Percentiles rank a stretch among this genome's conserved stretches.
Evolutionary conservation across 306 rosid genomes (phyloP).

Genomic region (Quercus suber): DNA sequence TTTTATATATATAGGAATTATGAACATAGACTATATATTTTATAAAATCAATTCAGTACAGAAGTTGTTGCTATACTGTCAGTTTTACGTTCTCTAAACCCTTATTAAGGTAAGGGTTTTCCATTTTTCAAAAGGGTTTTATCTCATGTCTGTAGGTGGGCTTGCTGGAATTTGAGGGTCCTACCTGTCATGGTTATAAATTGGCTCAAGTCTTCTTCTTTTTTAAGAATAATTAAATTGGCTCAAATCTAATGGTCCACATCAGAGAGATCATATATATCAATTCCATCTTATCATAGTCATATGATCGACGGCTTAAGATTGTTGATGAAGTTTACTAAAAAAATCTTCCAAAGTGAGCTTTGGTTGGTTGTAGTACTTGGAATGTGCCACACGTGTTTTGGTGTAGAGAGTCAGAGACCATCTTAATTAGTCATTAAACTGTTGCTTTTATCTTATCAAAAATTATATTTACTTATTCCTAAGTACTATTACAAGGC

Average conservation of each 20-base stretch:
- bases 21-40: not conserved
- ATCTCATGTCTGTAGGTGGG: slow-evolving; percentile 21
- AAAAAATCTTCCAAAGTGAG: not conserved
- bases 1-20: slow-evolving; percentile 24
- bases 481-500: too few relatives aligned
- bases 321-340: slow-evolving; percentile 15
- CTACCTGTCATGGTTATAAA: slow-evolving; percentile 40
- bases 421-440: too few relatives aligned
- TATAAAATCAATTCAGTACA: not conserved
- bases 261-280: slow-evolving; percentile 34
- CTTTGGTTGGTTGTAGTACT: not conserved
- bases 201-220: slow-evolving; percentile 31
- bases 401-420: too few relatives aligned
- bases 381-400: not conserved
- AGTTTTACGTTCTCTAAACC: slow-evolving; percentile 24
- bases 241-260: slow-evolving; percentile 49
- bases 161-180: slow-evolving; percentile 12
- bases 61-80: slow-evolving; percentile 17
- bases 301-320: not conserved
- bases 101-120: not conserved
- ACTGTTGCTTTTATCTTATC: too few relatives aligned
- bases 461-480: too few relatives aligned
- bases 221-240: not conserved
- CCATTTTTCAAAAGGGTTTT: slow-evolving; percentile 4
- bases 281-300: slow-evolving; percentile 3